Evolutionary conservation across 257 asterid genomes (phyloP).

Genomic region (Salvia splendens): DNA sequence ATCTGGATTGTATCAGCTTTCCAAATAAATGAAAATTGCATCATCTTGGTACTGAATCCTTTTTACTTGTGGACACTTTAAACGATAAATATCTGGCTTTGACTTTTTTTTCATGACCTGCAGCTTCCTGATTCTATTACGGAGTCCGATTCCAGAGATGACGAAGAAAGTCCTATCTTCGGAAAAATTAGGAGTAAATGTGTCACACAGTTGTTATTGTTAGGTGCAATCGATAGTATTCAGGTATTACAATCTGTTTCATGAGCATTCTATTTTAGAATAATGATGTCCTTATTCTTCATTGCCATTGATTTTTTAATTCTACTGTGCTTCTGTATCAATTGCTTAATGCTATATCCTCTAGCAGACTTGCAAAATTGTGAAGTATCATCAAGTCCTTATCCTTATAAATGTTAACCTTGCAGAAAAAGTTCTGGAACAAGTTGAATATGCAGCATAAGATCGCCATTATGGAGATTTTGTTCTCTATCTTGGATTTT

Average conservation of each 20-base stretch:
- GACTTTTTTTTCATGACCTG: slow-evolving; percentile 32
- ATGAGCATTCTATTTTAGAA: slow-evolving; percentile 24
- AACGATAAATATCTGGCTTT: slow-evolving; percentile 27
- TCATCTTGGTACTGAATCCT: slow-evolving; percentile 10
- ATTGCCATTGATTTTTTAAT: neutral
- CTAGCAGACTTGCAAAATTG: slow-evolving; percentile 25
- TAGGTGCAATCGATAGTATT: slow-evolving; percentile 89
- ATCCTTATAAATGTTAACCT: slow-evolving; percentile 21
- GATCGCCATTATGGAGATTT: slow-evolving; percentile 78
- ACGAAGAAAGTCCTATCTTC: slow-evolving; percentile 73
- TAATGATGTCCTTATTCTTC: neutral
- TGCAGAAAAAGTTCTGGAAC: slow-evolving; percentile 93
- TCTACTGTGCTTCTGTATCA: slow-evolving; percentile 13
- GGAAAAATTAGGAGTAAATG: slow-evolving; percentile 93
- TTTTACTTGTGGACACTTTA: slow-evolving; percentile 22
- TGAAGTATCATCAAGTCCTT: slow-evolving; percentile 8
- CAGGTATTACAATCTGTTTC: slow-evolving; percentile 59
- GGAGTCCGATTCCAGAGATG: slow-evolving; percentile 68
- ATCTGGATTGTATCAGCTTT: slow-evolving; percentile 19
- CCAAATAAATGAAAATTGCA: slow-evolving; percentile 15
- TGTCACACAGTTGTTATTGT: slow-evolving; percentile 85
- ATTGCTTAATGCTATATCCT: slow-evolving; percentile 26
- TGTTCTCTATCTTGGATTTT: slow-evolving; percentile 84
- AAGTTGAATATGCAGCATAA: slow-evolving; percentile 76
- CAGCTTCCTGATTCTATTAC: slow-evolving; percentile 54